Percentiles rank a stretch among this genome's conserved stretches.
Evolutionary conservation across 73 alveolate species (phyloP).

Genomic region (Halteria grandinella): DNA sequence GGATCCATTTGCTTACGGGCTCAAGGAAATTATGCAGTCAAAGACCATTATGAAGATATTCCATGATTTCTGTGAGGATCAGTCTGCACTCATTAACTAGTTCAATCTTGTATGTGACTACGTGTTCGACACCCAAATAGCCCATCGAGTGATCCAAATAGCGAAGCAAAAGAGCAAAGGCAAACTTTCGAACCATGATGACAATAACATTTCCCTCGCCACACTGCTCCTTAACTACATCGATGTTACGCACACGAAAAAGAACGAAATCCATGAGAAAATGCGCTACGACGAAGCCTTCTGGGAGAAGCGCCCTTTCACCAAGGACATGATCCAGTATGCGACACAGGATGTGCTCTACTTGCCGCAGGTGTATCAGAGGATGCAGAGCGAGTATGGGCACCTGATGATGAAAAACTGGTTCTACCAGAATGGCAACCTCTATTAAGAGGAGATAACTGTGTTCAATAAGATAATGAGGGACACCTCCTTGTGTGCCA

Average conservation of each 20-base stretch:
- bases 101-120: slow-evolving; percentile 42
- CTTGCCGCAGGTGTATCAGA: slow-evolving; percentile 46
- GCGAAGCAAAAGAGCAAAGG: not conserved
- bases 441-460: slow-evolving; percentile 30
- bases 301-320: slow-evolving; percentile 71
- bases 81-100: slow-evolving; percentile 55
- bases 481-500: slow-evolving; percentile 28
- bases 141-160: slow-evolving; percentile 42
- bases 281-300: slow-evolving; percentile 51
- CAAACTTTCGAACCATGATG: slow-evolving; percentile 8
- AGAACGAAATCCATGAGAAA: slow-evolving; percentile 43
- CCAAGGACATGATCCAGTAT: slow-evolving; percentile 60
- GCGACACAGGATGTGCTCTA: slow-evolving; percentile 66
- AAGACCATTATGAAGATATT: slow-evolving; percentile 53
- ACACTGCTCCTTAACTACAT: slow-evolving; percentile 32
- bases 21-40: slow-evolving; percentile 48
- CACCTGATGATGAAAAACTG: not conserved
- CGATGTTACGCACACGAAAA: slow-evolving; percentile 34
- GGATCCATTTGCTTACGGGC: slow-evolving; percentile 49
- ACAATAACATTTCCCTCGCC: slow-evolving; percentile 55
- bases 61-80: slow-evolving; percentile 71
- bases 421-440: slow-evolving; percentile 32
- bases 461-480: slow-evolving; percentile 34
- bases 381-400: slow-evolving; percentile 14
- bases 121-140: slow-evolving; percentile 60